These are phyloP conservation scores for Bipolaris oryzae DNA, from an alignment of 2,329 filamentous ascomycete species.

Conservation along the genomic window DNA sequence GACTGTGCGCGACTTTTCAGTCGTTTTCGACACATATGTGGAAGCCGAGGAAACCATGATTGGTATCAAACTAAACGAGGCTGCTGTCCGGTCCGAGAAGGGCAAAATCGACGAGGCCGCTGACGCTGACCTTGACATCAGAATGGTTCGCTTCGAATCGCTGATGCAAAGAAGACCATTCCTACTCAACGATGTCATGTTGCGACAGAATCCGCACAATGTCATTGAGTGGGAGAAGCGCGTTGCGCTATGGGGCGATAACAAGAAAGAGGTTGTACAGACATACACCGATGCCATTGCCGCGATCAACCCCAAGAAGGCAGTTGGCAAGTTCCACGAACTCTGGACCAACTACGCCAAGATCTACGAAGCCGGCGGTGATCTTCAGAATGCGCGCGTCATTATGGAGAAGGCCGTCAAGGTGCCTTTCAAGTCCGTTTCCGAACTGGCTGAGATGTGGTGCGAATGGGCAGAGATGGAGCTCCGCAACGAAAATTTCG, in stretches of 20 bases:
- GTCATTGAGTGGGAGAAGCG: slow-evolving; percentile 97
- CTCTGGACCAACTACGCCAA: slow-evolving; percentile 97
- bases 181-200: slow-evolving; percentile 90
- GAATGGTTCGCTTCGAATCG: slow-evolving; percentile 97
- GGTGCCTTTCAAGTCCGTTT: slow-evolving; percentile 96
- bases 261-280: slow-evolving; percentile 86
- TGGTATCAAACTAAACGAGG: slow-evolving; percentile 85
- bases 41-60: slow-evolving; percentile 98
- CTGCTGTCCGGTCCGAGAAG: slow-evolving; percentile 78
- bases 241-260: slow-evolving; percentile 93
- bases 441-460: slow-evolving; percentile 97
- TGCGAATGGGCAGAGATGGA: slow-evolving; percentile 99
- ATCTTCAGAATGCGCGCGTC: slow-evolving; percentile 81
- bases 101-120: slow-evolving; percentile 78
- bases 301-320: slow-evolving; percentile 91
- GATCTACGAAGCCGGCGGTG: slow-evolving; percentile 89
- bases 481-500: slow-evolving; percentile 92
- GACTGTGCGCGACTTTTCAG: slow-evolving; percentile 96
- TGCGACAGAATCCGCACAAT: slow-evolving; percentile 95
- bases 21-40: slow-evolving; percentile 94
- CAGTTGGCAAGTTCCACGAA: slow-evolving; percentile 89
- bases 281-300: slow-evolving; percentile 95
- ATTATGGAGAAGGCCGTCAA: slow-evolving; percentile 99
- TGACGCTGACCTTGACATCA: slow-evolving; percentile 92
- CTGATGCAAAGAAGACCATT: slow-evolving; percentile 97